phyloP scores from a whole-genome alignment of 352 stramenopile genomes.

The Phytophthora fragariaefolia region DNA sequence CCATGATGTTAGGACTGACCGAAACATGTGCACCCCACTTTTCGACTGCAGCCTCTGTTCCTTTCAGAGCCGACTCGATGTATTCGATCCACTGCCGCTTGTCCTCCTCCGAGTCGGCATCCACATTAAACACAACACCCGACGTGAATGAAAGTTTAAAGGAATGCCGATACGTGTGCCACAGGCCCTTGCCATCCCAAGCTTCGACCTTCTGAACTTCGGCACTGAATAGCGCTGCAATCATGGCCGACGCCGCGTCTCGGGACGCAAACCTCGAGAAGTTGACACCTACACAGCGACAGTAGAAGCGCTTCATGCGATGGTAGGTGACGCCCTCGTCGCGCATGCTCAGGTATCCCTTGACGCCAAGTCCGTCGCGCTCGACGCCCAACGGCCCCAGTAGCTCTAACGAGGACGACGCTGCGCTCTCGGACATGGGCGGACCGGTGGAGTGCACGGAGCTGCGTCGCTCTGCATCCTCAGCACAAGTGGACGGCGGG shows the following conservation, averaged over 20 bases:
- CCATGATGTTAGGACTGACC: slow-evolving; percentile 47
- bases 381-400: slow-evolving; percentile 50
- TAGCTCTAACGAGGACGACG: slow-evolving; percentile 33
- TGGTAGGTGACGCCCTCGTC: slow-evolving; percentile 86
- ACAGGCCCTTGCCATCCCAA: slow-evolving; percentile 86
- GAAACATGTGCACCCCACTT: slow-evolving; percentile 49
- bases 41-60: slow-evolving; percentile 37
- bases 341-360: slow-evolving; percentile 81
- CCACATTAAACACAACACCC: slow-evolving; percentile 77
- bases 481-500: slow-evolving; percentile 20
- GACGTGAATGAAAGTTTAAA: slow-evolving; percentile 87
- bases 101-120: slow-evolving; percentile 83
- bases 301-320: slow-evolving; percentile 89
- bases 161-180: slow-evolving; percentile 84
- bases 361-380: slow-evolving; percentile 70
- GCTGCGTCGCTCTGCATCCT: slow-evolving; percentile 23
- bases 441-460: slow-evolving; percentile 21
- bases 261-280: slow-evolving; percentile 78
- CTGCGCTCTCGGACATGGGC: slow-evolving; percentile 35
- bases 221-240: slow-evolving; percentile 69
- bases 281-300: slow-evolving; percentile 79
- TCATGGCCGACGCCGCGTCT: slow-evolving; percentile 61
- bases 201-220: slow-evolving; percentile 81
- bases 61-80: slow-evolving; percentile 68
- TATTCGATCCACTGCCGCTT: slow-evolving; percentile 82